A percentile compares a stretch with the other conserved stretches of the same genome.
These are phyloP conservation scores for Fusarium goolgardi DNA, from an alignment of 2,329 filamentous ascomycete genomes.

Conservation along the genomic window DNA sequence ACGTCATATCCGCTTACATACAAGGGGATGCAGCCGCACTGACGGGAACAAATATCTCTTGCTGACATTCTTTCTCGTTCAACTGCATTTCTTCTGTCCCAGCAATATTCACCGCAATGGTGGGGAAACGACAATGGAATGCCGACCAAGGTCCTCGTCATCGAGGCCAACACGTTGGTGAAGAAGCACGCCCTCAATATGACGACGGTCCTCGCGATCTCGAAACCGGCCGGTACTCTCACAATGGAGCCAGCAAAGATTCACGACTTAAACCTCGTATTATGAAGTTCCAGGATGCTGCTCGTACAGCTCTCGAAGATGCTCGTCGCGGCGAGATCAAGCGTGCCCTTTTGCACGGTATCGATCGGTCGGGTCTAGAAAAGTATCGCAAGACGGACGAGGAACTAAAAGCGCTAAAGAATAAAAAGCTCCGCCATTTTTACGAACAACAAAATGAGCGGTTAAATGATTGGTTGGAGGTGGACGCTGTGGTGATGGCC, in stretches of 20 bases:
- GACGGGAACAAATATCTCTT: slow-evolving; percentile 23
- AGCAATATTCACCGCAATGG: slow-evolving; percentile 19
- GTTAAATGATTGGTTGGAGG: slow-evolving; percentile 52
- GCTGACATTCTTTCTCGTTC: not conserved
- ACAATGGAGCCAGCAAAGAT: slow-evolving; percentile 2
- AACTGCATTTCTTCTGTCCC: not conserved
- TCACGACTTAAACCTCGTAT: slow-evolving; percentile 36
- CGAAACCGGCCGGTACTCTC: slow-evolving; percentile 31
- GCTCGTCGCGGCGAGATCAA: slow-evolving; percentile 49
- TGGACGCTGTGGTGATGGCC: slow-evolving; percentile 51
- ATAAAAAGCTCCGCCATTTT: slow-evolving; percentile 47
- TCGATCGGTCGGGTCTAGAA: slow-evolving; percentile 47
- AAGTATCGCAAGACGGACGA: slow-evolving; percentile 47
- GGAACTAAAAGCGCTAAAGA: slow-evolving; percentile 47
- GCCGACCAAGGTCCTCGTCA: slow-evolving; percentile 13
- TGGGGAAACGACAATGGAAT: slow-evolving; percentile 39
- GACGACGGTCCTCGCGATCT: slow-evolving; percentile 39
- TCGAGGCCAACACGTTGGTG: slow-evolving; percentile 20
- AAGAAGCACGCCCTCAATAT: slow-evolving; percentile 16
- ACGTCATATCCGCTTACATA: slow-evolving; percentile 30
- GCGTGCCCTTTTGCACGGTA: slow-evolving; percentile 46
- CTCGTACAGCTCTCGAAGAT: slow-evolving; percentile 48
- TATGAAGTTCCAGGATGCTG: slow-evolving; percentile 56
- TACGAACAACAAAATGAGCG: slow-evolving; percentile 49
- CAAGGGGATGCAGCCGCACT: slow-evolving; percentile 5